phyloP scores from a whole-genome alignment of 306 rosid species.

The Vigna reflexopilosa region DNA sequence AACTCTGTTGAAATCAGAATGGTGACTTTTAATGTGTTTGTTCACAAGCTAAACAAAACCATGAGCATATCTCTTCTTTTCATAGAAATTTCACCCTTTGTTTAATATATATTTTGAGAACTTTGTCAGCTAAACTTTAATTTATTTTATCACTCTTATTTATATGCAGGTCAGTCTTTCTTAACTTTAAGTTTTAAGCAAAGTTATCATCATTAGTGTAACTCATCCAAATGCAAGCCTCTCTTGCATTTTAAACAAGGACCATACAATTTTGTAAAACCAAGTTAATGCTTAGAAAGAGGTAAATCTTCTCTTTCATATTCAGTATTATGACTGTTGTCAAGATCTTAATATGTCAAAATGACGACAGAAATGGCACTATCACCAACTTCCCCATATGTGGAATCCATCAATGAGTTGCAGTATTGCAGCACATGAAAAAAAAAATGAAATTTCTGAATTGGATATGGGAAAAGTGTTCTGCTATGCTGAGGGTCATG shows the following conservation, averaged over 20 bases:
- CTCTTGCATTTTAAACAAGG: conserved; percentile 9
- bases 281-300: neutral
- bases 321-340: neutral
- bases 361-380: conserved; percentile 38
- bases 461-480: conserved; percentile 42
- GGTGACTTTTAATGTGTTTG: conserved; percentile 48
- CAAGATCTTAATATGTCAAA: conserved; percentile 33
- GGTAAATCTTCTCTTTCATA: neutral
- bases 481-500: conserved; percentile 28
- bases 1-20: conserved; percentile 42
- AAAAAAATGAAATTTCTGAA: conserved; percentile 33
- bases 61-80: conserved; percentile 52
- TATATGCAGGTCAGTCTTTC: neutral
- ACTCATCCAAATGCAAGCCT: conserved; percentile 9
- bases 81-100: conserved; percentile 22
- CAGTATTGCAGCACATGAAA: conserved; percentile 48
- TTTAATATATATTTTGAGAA: conserved; percentile 3
- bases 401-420: conserved; percentile 38
- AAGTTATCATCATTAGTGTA: conserved; percentile 44
- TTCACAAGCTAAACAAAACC: conserved; percentile 32
- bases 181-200: conserved; percentile 27
- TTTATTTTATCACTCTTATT: neutral
- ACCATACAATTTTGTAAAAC: neutral
- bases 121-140: conserved; percentile 41
- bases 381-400: conserved; percentile 18